Evolutionary conservation across 441 rosid species (phyloP).

Genomic region (Macaranga tanarius): DNA sequence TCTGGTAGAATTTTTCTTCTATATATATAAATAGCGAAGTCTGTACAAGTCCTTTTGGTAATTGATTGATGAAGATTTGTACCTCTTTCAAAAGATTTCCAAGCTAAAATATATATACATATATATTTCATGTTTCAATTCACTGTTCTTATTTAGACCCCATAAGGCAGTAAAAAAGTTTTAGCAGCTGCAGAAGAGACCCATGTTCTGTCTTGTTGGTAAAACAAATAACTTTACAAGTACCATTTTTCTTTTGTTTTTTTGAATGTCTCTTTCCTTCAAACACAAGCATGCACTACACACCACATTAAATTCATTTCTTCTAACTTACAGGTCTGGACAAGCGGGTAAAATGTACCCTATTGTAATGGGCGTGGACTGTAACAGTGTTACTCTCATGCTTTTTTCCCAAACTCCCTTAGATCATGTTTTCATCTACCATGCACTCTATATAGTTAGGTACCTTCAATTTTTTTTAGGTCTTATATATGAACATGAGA

Average conservation of each 20-base stretch:
- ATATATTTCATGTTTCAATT: no score
- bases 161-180: neutral
- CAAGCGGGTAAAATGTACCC: neutral
- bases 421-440: no score
- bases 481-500: no score
- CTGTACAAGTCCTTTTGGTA: neutral
- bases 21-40: neutral
- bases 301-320: neutral
- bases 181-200: neutral
- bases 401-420: no score
- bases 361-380: neutral
- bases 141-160: neutral
- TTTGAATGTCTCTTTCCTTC: conserved; percentile 3
- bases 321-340: neutral
- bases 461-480: no score
- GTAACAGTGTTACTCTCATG: neutral
- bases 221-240: conserved; percentile 1
- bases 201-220: neutral
- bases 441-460: no score
- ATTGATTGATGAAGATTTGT: neutral
- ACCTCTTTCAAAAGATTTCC: neutral
- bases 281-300: neutral
- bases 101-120: no score
- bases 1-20: no score
- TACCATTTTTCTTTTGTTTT: neutral